phyloP scores from a whole-genome alignment of 139 green algal genomes.

The Coccomyxa sp. region DNA sequence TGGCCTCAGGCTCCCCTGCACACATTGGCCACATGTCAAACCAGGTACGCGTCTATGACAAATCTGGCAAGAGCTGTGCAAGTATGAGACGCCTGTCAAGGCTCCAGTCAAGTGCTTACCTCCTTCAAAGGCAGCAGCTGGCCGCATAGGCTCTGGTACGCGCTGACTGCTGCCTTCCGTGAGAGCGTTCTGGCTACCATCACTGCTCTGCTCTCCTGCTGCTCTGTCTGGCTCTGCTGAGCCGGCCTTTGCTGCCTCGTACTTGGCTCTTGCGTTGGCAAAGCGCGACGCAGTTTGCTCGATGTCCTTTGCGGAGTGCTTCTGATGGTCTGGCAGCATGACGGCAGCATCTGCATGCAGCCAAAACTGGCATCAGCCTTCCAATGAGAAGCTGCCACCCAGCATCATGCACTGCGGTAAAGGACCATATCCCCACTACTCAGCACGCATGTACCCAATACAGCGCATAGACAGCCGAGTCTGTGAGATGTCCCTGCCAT shows the following conservation, averaged over 20 bases:
- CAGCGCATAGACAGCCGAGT: no score
- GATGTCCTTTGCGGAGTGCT: not conserved
- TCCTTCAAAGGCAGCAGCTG: not conserved
- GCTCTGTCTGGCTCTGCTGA: not conserved
- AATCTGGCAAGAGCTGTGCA: no score
- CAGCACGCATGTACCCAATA: no score
- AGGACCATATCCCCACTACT: no score
- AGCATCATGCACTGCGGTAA: no score
- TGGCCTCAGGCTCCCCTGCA: not conserved
- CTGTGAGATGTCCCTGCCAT: no score
- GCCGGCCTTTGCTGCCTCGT: not conserved
- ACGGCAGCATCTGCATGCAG: not conserved
- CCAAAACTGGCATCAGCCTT: not conserved
- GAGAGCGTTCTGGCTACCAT: no score
- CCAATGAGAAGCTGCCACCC: no score
- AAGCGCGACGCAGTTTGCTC: not conserved
- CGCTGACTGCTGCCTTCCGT: no score
- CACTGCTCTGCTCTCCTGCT: not conserved
- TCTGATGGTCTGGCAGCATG: not conserved
- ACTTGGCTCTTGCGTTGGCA: not conserved
- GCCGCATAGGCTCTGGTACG: not conserved
- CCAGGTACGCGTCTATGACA: no score
- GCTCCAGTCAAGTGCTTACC: not conserved
- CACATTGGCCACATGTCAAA: not conserved
- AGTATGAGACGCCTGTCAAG: no score